Base-by-base conservation (phyloP, 2,329 filamentous ascomycete genomes). In the Penicillium fuscoglaucum region DNA sequence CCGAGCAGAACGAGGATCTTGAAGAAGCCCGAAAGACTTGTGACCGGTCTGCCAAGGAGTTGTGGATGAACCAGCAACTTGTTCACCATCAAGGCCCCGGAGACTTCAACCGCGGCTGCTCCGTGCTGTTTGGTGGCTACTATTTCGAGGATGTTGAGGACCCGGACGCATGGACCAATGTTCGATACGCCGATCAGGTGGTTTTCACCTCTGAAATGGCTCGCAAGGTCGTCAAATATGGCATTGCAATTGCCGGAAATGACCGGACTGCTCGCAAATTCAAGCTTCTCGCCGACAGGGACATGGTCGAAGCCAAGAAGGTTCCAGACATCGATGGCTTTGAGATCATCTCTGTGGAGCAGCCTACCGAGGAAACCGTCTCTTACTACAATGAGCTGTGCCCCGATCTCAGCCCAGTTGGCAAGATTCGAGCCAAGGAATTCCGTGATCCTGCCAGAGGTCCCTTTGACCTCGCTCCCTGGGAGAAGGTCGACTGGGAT, bases 101-200 rank as follows among this genome's bases (percentile, higher is more conserved):
- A 0, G 75, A 84, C 12, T 97, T 96, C 80, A 96, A 96, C 72
- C 79, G 82, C n/a, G 88, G 90, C 0, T 88, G 88, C 49, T 86
- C 86, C 1, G 84, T 83, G 10, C 78, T 96, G 0, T 90, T 90
- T 67, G 85, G 83, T 1, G 86, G 85, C 2, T 73, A 76, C 33
- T 80, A 80, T 52, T 76, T 75, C 31, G 75, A 73, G 13, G 80
- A 78, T 62, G 71, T 72, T 12, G 78, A 74, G 21, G 69, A 76
- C 44, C 64, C 75, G 33, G 60, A 70, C 4, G 26, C 37, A 26
- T 45, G 47, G 44, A 10, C 31, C 15, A 31, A 17, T 1, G 19
- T 52, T 31, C 29, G 40, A n/a, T 39, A 35, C 2, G 35, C 41
- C 6, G 35, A 52, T 6, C 15, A 37, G 12, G 19, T 35, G 6